Evolutionary conservation across 1,284 basidiomycete species (phyloP).

Genomic region (Ganoderma lingzhi): DNA sequence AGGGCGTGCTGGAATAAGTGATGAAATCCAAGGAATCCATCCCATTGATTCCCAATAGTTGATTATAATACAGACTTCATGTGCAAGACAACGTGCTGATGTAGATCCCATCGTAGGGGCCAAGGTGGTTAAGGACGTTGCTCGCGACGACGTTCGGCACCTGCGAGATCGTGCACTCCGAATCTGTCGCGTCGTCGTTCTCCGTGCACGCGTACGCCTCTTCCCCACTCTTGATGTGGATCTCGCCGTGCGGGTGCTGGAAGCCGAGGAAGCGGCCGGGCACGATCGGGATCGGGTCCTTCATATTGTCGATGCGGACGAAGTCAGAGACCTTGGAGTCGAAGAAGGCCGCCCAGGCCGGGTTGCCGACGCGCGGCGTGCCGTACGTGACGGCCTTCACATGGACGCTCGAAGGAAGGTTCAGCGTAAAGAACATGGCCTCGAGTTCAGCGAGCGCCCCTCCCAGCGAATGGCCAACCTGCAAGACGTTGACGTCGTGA

Average conservation of each 20-base stretch:
- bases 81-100: constrained; percentile 59
- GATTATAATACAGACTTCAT: constrained; percentile 11
- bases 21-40: neutral
- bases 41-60: constrained; percentile 21
- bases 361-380: constrained; percentile 49
- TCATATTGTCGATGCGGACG: constrained; percentile 46
- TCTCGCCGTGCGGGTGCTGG: constrained; percentile 46
- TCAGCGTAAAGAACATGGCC: constrained; percentile 45
- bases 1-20: neutral
- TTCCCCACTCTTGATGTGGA: constrained; percentile 43
- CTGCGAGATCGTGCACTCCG: constrained; percentile 52
- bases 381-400: constrained; percentile 49
- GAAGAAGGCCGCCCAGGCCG: constrained; percentile 42
- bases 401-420: constrained; percentile 45
- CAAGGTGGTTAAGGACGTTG: constrained; percentile 58
- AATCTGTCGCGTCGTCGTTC: constrained; percentile 56
- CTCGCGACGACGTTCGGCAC: constrained; percentile 53
- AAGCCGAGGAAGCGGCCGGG: constrained; percentile 49
- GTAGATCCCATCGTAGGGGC: constrained; percentile 61
- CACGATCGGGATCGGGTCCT: constrained; percentile 49
- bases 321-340: constrained; percentile 44
- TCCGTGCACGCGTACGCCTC: constrained; percentile 43
- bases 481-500: neutral
- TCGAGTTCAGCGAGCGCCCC: constrained; percentile 51
- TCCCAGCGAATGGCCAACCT: constrained; percentile 51